These are phyloP conservation scores for Penium margaritaceum DNA, from an alignment of 139 green algal genomes.

Conservation along the genomic window DNA sequence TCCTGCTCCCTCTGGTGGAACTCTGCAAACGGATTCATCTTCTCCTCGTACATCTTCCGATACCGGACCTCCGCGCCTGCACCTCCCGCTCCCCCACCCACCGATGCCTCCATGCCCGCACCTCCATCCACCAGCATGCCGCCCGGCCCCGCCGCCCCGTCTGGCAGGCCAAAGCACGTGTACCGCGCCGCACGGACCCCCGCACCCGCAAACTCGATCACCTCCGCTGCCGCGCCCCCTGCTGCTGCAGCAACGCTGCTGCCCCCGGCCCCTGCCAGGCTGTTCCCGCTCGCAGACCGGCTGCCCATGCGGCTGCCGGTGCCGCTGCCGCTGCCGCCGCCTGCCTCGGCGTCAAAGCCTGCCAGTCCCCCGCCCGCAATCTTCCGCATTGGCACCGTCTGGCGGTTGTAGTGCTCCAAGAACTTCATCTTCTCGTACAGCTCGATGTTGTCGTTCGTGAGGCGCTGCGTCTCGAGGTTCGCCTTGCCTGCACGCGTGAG, in stretches of 20 bases:
- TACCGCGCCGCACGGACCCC: not conserved
- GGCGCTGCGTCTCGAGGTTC: not conserved
- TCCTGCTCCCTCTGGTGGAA: constrained; percentile 57
- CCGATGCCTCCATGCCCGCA: not conserved
- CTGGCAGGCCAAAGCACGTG: constrained; percentile 14
- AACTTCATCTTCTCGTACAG: constrained; percentile 80
- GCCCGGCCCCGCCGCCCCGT: too few relatives aligned
- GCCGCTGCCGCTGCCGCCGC: too few relatives aligned
- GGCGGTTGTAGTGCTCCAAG: constrained; percentile 56
- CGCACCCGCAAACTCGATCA: constrained; percentile 13
- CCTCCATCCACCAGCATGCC: too few relatives aligned
- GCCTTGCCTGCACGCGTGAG: too few relatives aligned
- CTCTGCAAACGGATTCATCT: constrained; percentile 79
- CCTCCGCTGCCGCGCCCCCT: too few relatives aligned
- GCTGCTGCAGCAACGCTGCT: too few relatives aligned
- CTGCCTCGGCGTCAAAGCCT: too few relatives aligned
- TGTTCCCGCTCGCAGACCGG: not conserved
- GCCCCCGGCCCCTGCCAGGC: too few relatives aligned
- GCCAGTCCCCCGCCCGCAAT: too few relatives aligned
- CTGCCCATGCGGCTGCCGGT: too few relatives aligned
- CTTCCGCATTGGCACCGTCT: constrained; percentile 4
- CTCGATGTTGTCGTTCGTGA: constrained; percentile 74
- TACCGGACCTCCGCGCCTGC: constrained; percentile 68
- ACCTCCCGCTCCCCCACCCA: not conserved
- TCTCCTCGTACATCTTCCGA: constrained; percentile 73